These are phyloP conservation scores for Biscogniauxia sp. DNA, from an alignment of 2,329 filamentous ascomycete genomes.

Conservation along the genomic window DNA sequence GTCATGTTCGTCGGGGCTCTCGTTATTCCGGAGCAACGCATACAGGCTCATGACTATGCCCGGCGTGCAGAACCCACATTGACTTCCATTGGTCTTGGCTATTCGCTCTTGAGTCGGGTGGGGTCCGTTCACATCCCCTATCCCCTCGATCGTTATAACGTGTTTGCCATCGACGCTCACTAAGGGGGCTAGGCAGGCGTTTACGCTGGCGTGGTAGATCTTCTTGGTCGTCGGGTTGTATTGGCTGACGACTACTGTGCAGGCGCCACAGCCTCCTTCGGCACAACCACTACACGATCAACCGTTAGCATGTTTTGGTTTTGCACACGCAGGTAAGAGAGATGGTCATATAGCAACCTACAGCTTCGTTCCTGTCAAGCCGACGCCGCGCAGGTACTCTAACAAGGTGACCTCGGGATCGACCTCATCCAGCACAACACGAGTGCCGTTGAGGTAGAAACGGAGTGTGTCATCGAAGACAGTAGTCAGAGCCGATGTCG, in stretches of 20 bases:
- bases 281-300: conserved; percentile 67
- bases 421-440: conserved; percentile 77
- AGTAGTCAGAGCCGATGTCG: conserved; percentile 60
- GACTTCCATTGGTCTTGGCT: conserved; percentile 86
- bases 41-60: conserved; percentile 98
- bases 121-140: conserved; percentile 81
- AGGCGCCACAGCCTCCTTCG: conserved; percentile 94
- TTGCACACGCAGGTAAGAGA: neutral
- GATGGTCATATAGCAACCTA: conserved; percentile 34
- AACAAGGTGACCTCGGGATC: conserved; percentile 91
- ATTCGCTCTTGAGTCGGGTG: conserved; percentile 91
- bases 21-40: conserved; percentile 82
- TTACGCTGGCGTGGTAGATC: conserved; percentile 95
- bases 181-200: conserved; percentile 90
- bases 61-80: conserved; percentile 93
- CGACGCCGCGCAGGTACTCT: conserved; percentile 90
- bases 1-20: conserved; percentile 72
- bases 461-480: conserved; percentile 82
- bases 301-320: neutral
- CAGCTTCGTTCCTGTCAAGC: conserved; percentile 91
- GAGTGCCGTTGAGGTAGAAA: conserved; percentile 95
- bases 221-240: conserved; percentile 88
- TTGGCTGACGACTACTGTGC: conserved; percentile 92
- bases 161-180: conserved; percentile 96
- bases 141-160: conserved; percentile 95